Evolutionary conservation across 169 alveolate genomes (phyloP).

Genomic region (Plasmodium knowlesi): DNA sequence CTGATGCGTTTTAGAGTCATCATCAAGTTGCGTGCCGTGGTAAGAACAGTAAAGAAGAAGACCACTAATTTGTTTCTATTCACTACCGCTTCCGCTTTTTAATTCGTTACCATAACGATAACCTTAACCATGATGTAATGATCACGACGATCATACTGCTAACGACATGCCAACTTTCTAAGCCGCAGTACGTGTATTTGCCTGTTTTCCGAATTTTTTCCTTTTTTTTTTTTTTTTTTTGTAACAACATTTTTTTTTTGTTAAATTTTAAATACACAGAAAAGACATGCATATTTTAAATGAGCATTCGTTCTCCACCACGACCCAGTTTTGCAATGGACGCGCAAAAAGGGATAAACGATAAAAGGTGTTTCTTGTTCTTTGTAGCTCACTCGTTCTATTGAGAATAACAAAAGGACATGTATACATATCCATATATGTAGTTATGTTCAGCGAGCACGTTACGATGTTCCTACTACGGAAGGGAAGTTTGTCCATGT

Average conservation of each 20-base stretch:
- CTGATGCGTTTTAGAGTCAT: neutral
- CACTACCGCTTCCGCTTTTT: neutral
- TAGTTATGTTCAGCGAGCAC: neutral
- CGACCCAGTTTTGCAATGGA: neutral
- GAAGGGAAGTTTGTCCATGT: neutral
- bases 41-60: neutral
- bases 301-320: neutral
- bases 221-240: constrained; percentile 29
- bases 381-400: neutral
- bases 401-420: neutral
- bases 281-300: constrained; percentile 2
- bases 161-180: neutral
- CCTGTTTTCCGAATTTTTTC: neutral
- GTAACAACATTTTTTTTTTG: constrained; percentile 20
- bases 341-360: neutral
- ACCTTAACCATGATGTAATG: neutral
- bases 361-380: neutral
- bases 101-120: neutral
- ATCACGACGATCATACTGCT: neutral
- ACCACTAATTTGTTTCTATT: constrained; percentile 14
- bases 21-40: neutral
- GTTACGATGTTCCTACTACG: neutral
- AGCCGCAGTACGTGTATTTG: constrained; percentile 19
- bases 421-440: neutral
- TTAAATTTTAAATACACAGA: constrained; percentile 59